Evolutionary conservation across 2,329 filamentous ascomycete genomes (phyloP), one percentile per base, ranked within the genome.

Genomic region (Exserohilum turcica): DNA sequence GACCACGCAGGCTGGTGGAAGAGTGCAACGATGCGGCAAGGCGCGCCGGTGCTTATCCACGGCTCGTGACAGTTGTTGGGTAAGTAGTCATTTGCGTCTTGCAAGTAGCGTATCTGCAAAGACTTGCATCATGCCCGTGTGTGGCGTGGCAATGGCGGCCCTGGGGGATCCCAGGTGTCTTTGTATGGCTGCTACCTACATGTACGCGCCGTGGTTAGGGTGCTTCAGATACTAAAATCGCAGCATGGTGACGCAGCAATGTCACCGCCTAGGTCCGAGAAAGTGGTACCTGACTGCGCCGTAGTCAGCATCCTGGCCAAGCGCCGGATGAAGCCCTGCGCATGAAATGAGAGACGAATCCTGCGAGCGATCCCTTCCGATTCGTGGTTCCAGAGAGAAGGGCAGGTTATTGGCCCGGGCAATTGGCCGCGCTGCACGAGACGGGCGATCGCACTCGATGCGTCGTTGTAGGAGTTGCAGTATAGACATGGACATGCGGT

Each of bases 281-380:
- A 37, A 35, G 21, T 27, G 16, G 36, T 52, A 38, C 43, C 21
- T 31, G 21, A 10, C 24, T 39, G 28, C 13, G 40, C 16, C 39
- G 13, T 29, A 47, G 43, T n/a, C 37, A 24, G 15, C 29, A 32
- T 18, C 40, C 24, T 42, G 37, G 49, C 15, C 28, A 45, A 39
- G 42, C 27, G 29, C 18, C 27, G 15, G 29, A 38, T 24, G n/a
- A 7, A 24, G 37, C 43, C 43, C 18, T 47, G 43, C 19, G 38
- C 35, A 33, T 21, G 43, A 48, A 27, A 52, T 43, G 43, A 52
- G 24, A 40, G 29, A 16, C 29, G 2, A 40, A 48, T 42, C 49
- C 49, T 52, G 49, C 43, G 31, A 24, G 21, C 37, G 29, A 48
- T 28, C 16, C 2, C n/a, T 37, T 37, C 10, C 16, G 37, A 40